Evolutionary conservation across 179 eudicot species (phyloP).

Genomic region (Silene coronaria): DNA sequence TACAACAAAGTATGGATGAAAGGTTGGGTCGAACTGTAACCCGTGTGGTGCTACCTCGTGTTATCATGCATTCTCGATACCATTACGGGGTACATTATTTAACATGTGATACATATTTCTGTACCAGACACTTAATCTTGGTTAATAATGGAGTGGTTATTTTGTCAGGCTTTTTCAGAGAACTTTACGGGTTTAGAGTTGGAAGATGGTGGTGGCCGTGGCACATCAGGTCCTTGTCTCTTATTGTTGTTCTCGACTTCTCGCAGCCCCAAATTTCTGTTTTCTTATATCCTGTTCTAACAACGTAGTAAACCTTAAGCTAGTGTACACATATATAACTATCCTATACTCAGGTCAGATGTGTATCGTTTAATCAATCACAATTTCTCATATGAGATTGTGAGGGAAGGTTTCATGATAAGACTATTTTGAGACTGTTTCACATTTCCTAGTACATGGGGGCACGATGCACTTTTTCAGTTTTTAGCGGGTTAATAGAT

Average conservation of each 20-base stretch:
- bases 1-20: constrained; percentile 67
- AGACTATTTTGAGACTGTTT: not conserved
- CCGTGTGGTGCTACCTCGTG: constrained; percentile 94
- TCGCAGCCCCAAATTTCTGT: not conserved
- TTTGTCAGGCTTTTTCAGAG: constrained; percentile 76
- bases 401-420: not conserved
- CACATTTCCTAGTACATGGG: not conserved
- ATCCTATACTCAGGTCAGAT: not conserved
- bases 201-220: constrained; percentile 99
- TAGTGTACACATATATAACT: constrained; percentile 1
- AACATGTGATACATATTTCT: not conserved
- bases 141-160: constrained; percentile 12
- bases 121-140: constrained; percentile 2
- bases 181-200: constrained; percentile 95
- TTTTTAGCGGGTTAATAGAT: not conserved
- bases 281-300: not conserved
- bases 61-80: constrained; percentile 86
- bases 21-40: constrained; percentile 82
- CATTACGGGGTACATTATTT: constrained; percentile 71
- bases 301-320: not conserved
- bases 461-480: not conserved
- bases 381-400: not conserved
- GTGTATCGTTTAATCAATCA: not conserved
- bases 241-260: not conserved
- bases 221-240: constrained; percentile 75